These are phyloP conservation scores for Pneumocystis carinii DNA, from an alignment of 1,139 yeast species.

Conservation along the genomic window DNA sequence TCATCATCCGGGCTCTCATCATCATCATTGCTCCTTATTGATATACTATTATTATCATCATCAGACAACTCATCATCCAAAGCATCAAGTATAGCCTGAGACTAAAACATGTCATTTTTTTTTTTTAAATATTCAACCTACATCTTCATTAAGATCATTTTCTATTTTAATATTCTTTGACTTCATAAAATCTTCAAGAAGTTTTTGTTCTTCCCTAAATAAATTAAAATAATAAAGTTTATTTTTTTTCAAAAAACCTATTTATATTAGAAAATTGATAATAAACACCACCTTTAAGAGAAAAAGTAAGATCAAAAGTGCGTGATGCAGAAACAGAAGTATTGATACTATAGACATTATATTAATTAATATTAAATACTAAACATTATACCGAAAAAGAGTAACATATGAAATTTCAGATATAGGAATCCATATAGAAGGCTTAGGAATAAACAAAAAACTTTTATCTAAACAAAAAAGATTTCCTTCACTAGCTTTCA, in stretches of 20 bases:
- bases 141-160: constrained; percentile 77
- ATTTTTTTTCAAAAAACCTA: constrained; percentile 23
- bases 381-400: constrained; percentile 43
- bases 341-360: constrained; percentile 35
- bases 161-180: constrained; percentile 66
- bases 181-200: constrained; percentile 59
- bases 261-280: constrained; percentile 82
- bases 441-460: constrained; percentile 80
- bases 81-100: constrained; percentile 23
- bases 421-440: constrained; percentile 81
- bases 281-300: constrained; percentile 48
- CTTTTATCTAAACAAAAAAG: constrained; percentile 83
- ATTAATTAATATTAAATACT: not conserved
- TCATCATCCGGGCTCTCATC: constrained; percentile 19
- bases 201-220: constrained; percentile 58
- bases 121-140: not conserved
- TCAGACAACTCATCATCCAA: constrained; percentile 39
- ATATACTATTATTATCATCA: constrained; percentile 47
- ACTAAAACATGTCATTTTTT: constrained; percentile 50
- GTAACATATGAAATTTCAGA: constrained; percentile 62
- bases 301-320: constrained; percentile 82
- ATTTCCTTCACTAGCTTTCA: constrained; percentile 91
- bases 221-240: not conserved
- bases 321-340: constrained; percentile 61
- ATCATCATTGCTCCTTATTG: constrained; percentile 38